Base-by-base conservation (phyloP, 2,329 filamentous ascomycete genomes). In the Orbilia blumenaviensis region DNA sequence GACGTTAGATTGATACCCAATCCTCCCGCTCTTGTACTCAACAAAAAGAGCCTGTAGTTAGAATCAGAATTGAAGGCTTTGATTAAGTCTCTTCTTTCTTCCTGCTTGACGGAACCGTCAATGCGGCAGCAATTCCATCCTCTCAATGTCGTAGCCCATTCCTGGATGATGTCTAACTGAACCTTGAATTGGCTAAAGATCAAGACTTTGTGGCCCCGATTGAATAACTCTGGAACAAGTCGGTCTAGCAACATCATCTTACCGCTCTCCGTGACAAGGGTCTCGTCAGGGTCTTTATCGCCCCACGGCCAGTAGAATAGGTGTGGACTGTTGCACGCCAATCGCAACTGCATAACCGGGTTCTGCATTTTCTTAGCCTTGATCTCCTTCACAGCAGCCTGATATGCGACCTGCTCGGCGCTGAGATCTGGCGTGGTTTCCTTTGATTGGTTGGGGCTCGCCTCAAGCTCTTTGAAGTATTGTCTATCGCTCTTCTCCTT, bases 171-270 rank as follows among this genome's bases (percentile, higher is more conserved):
- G 80, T 98, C 93, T 0, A 99, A 88, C 78, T 97, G 94, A 0
- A 91, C 96, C 71, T 94, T 96, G 84, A 99, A 99, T 81, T 99
- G 95, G 0, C 92, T 96, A 83, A 99, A 99, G 61, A 99, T 93
- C 50, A 99, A 88, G 27, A 98, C 91, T 81, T 98, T 98, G 84
- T 97, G 94, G 2, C 88, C 90, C 0, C 88, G 86, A 0, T 85
- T 78, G 72, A 99, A 90, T 0, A 99, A 86, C 1, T 86, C 86
- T 0, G 92, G 91, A 0, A 99, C 87, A 0, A 99, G 86, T 0
- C 93, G 89, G 81, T 99, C 95, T 0, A 99, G 88, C 0, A 99
- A 87, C 1, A 97, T 88, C 93, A 99, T 97, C 82, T 99, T 99
- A 12, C 95, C 95, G 0, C 93, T 97, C 0, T 92, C 89, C 0